Conservation (phyloP, 805 yeast species). For the Maudiozyma saulgeensis region DNA sequence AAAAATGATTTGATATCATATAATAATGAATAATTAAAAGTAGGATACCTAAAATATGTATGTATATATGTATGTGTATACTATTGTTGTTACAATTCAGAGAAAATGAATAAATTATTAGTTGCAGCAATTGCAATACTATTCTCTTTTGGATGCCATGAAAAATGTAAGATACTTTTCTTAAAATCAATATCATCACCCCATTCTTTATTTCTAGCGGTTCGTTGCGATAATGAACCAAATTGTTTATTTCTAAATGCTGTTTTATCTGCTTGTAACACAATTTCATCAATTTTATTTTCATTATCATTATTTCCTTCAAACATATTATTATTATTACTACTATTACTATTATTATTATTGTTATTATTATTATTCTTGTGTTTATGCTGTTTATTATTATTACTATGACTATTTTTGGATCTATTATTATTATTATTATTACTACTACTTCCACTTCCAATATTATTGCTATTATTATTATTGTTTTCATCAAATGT, state of each 20-base stretch:
- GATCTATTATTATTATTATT: not conserved
- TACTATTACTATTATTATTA: too few species aligned
- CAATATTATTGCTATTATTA: slow-evolving; percentile 1
- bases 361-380: not conserved
- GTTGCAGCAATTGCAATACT: slow-evolving; percentile 98
- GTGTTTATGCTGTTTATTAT: not conserved
- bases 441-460: slow-evolving; percentile 1
- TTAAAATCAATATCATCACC: slow-evolving; percentile 83
- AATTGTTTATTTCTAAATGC: slow-evolving; percentile 62
- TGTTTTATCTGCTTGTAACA: slow-evolving; percentile 94
- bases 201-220: slow-evolving; percentile 36
- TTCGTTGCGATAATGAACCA: slow-evolving; percentile 34
- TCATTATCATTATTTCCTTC: slow-evolving; percentile 7
- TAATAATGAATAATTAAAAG: not conserved
- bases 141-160: slow-evolving; percentile 98
- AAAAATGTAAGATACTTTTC: slow-evolving; percentile 85
- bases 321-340: slow-evolving; percentile 2
- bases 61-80: not conserved
- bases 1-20: not conserved
- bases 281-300: slow-evolving; percentile 43
- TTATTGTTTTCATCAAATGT: slow-evolving; percentile 6
- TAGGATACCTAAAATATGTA: not conserved
- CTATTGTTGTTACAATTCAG: slow-evolving; percentile 46
- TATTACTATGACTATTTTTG: not conserved
- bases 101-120: slow-evolving; percentile 79